Base-by-base conservation (phyloP, 768 basidiomycete genomes). In the Cubamyces sp. region DNA sequence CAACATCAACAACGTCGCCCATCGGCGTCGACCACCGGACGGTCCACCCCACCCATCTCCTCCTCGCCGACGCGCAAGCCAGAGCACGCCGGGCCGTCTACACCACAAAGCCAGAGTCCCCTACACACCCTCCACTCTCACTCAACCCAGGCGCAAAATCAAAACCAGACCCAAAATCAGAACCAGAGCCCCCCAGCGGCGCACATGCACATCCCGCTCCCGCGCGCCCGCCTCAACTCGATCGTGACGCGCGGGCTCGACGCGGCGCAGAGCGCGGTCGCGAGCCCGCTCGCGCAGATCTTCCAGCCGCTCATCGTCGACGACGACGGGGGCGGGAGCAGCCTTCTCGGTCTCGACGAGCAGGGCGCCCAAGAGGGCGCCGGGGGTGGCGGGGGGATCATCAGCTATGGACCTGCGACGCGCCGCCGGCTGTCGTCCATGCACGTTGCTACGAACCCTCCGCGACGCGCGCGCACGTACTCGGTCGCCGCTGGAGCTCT, bases 241-340 rank as follows among this genome's bases (percentile, higher is more conserved):
- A 57, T 80, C 5, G 62, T 84, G 50, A 73, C 68, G 40, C 79
- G 78, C 19, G 75, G 74, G 19, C 66, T 69, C 4, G 79, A 79
- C 21, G 62, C 69, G 18, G 66, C 73, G 1, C 79, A 81, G 18
- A 78, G 74, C 51, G 76, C 78, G 30, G 9, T 34, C 34, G 69
- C 78, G 9, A 88, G 87, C 68, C 91, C 92, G 16, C 79, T 93
- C 3, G 89, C 89, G 1, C 89, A 91, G 70, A 77, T 91, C 15
- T 93, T 84, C 70, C 87, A 87, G 57, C 88, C 90, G 14, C 64
- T 92, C 19, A 55, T 85, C 6, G 75, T 89, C 16, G 84, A 86
- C 53, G 82, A 84, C 1, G 74, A 78, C 19, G 74, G 76, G 8
- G 68, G 70, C 1, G 77, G 78, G 58, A 74, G 77, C 15, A 60